phyloP scores from a whole-genome alignment of 1,284 basidiomycete genomes.

The Inonotus hispidus region DNA sequence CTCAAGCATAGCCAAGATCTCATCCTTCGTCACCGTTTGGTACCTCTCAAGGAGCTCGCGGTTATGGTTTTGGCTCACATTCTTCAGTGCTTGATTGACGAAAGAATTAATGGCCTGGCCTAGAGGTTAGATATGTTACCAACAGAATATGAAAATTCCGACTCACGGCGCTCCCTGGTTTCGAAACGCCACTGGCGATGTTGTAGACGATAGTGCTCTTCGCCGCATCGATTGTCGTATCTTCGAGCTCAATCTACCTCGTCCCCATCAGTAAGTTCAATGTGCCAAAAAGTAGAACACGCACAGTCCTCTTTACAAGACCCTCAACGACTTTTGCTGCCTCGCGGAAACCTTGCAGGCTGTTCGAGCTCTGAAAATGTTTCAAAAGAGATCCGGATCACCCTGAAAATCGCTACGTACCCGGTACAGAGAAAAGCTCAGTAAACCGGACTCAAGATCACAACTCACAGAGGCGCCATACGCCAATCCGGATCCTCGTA shows the following conservation, averaged over 20 bases:
- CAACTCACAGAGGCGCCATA: conserved; percentile 84
- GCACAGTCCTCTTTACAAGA: conserved; percentile 73
- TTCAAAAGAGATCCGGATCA: not conserved
- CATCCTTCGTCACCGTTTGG: conserved; percentile 71
- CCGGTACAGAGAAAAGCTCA: conserved; percentile 80
- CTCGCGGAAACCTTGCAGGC: conserved; percentile 78
- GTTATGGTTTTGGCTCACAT: conserved; percentile 68
- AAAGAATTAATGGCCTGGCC: conserved; percentile 73
- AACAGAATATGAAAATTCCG: not conserved
- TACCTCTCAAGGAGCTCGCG: conserved; percentile 74
- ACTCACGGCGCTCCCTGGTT: conserved; percentile 76
- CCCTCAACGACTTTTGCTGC: conserved; percentile 72
- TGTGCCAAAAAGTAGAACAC: conserved; percentile 28
- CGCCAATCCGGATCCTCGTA: conserved; percentile 89
- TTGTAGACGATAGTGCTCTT: conserved; percentile 88
- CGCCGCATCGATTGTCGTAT: conserved; percentile 84
- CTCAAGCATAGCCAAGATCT: conserved; percentile 66
- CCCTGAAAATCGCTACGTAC: conserved; percentile 38
- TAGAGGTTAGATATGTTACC: not conserved
- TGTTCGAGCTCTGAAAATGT: conserved; percentile 73
- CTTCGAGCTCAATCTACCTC: conserved; percentile 73
- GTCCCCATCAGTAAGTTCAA: not conserved
- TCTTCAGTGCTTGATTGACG: conserved; percentile 82
- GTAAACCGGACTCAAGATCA: conserved; percentile 79
- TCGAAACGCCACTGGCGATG: conserved; percentile 79